A percentile compares a stretch with the other conserved stretches of the same genome.
Conservation (phyloP, 441 rosid species). For the Mallotus repandus region DNA sequence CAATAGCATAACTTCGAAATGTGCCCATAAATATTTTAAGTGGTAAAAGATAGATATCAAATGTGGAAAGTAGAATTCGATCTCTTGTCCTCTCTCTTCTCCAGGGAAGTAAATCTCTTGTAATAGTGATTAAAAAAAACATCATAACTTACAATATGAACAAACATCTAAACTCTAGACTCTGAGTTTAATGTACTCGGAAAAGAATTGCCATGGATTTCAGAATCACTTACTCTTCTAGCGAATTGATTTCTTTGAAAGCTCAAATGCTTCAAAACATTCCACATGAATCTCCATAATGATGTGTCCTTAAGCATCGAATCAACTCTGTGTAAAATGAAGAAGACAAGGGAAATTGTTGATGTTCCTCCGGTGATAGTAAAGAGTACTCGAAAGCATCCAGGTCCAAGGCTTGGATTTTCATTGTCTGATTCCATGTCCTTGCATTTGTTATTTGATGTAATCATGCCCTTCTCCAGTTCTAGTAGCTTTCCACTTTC, state of each 20-base stretch:
- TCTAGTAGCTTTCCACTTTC: constrained; percentile 19
- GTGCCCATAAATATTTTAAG: no score
- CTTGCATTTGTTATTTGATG: constrained; percentile 2
- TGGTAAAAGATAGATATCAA: no score
- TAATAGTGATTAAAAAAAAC: no score
- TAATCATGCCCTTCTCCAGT: constrained; percentile 10
- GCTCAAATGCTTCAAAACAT: constrained; percentile 3
- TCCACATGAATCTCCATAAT: constrained; percentile 7
- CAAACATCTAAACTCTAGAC: neutral
- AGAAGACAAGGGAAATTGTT: constrained; percentile 16
- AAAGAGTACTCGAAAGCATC: constrained; percentile 17
- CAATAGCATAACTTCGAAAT: no score
- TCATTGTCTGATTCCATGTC: constrained; percentile 4
- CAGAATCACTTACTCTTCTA: constrained; percentile 7
- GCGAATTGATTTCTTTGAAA: neutral
- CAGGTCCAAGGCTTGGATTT: constrained; percentile 14
- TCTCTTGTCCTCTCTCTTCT: no score
- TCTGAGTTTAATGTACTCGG: neutral
- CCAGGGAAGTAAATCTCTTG: no score
- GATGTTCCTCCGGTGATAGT: constrained; percentile 15
- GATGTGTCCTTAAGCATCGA: neutral
- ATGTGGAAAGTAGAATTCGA: no score
- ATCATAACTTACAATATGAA: no score
- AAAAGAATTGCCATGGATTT: constrained; percentile 2
- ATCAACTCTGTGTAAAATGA: neutral